Evolutionary conservation across 768 basidiomycete genomes (phyloP).

Genomic region (Boletus subcaerulescens): DNA sequence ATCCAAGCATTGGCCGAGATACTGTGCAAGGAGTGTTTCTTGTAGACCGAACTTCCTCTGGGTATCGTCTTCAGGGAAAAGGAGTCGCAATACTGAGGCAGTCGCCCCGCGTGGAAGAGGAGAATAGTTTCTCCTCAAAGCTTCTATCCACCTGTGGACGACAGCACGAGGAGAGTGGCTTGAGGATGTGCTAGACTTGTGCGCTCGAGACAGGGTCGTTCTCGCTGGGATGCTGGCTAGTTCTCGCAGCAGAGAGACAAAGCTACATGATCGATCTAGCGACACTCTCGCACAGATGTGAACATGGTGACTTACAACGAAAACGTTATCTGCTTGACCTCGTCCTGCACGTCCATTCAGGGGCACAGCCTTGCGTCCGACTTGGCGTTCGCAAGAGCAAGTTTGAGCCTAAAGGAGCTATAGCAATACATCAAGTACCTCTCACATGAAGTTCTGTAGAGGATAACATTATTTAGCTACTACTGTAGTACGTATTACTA

Average conservation of each 20-base stretch:
- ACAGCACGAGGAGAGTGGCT: slow-evolving; percentile 38
- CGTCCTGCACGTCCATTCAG: slow-evolving; percentile 12
- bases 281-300: not conserved
- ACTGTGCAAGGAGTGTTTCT: slow-evolving; percentile 55
- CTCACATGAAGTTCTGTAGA: no score
- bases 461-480: no score
- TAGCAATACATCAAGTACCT: no score
- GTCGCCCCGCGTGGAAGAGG: slow-evolving; percentile 55
- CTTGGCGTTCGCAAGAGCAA: no score
- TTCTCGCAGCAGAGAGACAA: slow-evolving; percentile 48
- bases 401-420: no score
- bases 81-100: slow-evolving; percentile 59
- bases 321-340: slow-evolving; percentile 35
- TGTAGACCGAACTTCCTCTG: slow-evolving; percentile 70
- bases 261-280: slow-evolving; percentile 34
- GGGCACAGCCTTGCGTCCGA: no score
- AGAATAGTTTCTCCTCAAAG: slow-evolving; percentile 40
- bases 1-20: slow-evolving; percentile 50
- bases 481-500: no score
- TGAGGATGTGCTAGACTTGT: not conserved
- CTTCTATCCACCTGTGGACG: slow-evolving; percentile 43
- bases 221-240: slow-evolving; percentile 34
- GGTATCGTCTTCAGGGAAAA: slow-evolving; percentile 84
- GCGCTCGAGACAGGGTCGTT: slow-evolving; percentile 17
- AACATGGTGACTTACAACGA: slow-evolving; percentile 40